Evolutionary conservation across 2,329 filamentous ascomycete species (phyloP).

Genomic region (Ascochyta viciae-villosae): DNA sequence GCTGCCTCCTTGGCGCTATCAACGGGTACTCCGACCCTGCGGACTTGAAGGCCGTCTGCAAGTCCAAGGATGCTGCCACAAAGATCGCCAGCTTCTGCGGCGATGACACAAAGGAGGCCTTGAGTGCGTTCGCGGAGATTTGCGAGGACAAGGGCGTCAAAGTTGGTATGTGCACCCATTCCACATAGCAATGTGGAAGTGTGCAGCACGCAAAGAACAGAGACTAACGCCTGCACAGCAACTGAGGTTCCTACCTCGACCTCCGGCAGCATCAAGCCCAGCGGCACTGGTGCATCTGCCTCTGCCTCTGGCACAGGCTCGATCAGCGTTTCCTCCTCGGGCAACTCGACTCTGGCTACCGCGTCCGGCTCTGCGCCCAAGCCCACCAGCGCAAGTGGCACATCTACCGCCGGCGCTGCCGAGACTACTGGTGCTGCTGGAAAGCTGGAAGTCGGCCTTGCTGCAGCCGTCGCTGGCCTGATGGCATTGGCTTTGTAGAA

Average conservation of each 20-base stretch:
- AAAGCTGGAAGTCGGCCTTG: conserved; percentile 33
- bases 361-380: conserved; percentile 20
- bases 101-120: conserved; percentile 28
- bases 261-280: conserved; percentile 22
- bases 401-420: conserved; percentile 13
- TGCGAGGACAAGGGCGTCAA: conserved; percentile 37
- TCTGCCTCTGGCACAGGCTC: conserved; percentile 23
- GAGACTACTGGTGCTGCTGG: conserved; percentile 31
- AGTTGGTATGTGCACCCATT: conserved; percentile 35
- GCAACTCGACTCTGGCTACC: conserved; percentile 15
- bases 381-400: conserved; percentile 16
- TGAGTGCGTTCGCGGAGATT: conserved; percentile 38
- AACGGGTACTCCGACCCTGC: conserved; percentile 38
- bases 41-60: conserved; percentile 38
- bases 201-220: neutral
- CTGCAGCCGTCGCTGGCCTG: conserved; percentile 34
- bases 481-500: conserved; percentile 36
- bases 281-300: conserved; percentile 16
- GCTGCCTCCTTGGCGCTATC: conserved; percentile 41
- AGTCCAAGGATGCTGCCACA: conserved; percentile 32
- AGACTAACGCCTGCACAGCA: conserved; percentile 18
- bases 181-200: neutral
- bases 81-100: conserved; percentile 37
- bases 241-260: conserved; percentile 29
- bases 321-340: conserved; percentile 10